Evolutionary conservation across 495 filamentous ascomycete genomes (phyloP).

Genomic region (Penicillium coffeae): DNA sequence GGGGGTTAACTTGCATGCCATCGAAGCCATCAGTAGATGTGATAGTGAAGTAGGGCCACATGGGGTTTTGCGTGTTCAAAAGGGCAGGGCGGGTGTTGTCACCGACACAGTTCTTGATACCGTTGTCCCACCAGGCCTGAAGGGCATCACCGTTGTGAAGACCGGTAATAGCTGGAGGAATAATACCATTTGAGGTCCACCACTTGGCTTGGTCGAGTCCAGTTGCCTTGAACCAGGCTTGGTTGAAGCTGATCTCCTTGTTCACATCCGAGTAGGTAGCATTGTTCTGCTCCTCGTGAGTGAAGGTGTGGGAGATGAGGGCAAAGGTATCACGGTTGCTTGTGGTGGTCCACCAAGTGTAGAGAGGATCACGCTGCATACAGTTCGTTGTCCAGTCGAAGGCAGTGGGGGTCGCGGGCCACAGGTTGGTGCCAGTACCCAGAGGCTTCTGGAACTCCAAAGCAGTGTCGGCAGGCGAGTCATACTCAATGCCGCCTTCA

Average conservation of each 20-base stretch:
- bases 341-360: conserved; percentile 42
- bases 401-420: conserved; percentile 43
- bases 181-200: conserved; percentile 52
- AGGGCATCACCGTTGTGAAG: conserved; percentile 63
- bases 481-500: conserved; percentile 35
- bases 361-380: conserved; percentile 44
- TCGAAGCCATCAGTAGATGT: conserved; percentile 48
- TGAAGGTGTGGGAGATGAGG: conserved; percentile 61
- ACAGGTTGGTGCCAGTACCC: conserved; percentile 53
- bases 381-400: conserved; percentile 50
- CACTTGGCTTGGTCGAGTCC: conserved; percentile 38
- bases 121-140: conserved; percentile 54
- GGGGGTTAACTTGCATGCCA: conserved; percentile 56
- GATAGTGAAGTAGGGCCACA: conserved; percentile 56
- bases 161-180: conserved; percentile 62
- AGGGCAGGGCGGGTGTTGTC: conserved; percentile 44
- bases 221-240: conserved; percentile 52
- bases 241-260: conserved; percentile 59
- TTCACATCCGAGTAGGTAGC: conserved; percentile 55
- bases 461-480: conserved; percentile 40
- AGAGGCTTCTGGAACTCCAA: conserved; percentile 55
- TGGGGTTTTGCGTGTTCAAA: conserved; percentile 43
- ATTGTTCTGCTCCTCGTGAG: conserved; percentile 56
- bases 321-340: conserved; percentile 52
- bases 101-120: conserved; percentile 57